Conservation (phyloP, 805 yeast genomes). For the Blastobotrys parvus region DNA sequence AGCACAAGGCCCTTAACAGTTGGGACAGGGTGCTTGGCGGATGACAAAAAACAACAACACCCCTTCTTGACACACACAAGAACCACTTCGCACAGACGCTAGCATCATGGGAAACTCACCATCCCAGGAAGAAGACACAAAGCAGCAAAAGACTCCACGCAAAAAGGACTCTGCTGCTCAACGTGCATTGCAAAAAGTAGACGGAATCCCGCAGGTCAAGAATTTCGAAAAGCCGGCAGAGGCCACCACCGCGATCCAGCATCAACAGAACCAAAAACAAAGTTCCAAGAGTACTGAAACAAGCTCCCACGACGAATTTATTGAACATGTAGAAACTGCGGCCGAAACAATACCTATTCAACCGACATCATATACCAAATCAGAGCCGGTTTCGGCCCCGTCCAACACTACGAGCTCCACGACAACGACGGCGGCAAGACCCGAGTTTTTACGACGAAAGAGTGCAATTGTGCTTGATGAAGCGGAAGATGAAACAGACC, state of each 20-base stretch:
- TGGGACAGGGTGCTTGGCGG: no score
- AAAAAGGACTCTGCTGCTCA: background rate
- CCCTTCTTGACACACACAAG: no score
- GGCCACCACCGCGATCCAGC: slow-evolving; percentile 1
- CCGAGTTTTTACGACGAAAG: slow-evolving; percentile 39
- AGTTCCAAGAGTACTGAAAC: background rate
- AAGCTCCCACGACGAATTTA: slow-evolving; percentile 8
- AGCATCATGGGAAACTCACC: slow-evolving; percentile 17
- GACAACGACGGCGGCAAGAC: slow-evolving; percentile 8
- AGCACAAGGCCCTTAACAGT: no score
- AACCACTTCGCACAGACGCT: no score
- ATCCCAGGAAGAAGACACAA: slow-evolving; percentile 16
- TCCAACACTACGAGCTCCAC: slow-evolving; percentile 1
- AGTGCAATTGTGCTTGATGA: slow-evolving; percentile 62
- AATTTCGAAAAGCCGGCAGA: slow-evolving; percentile 8
- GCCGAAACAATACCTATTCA: background rate
- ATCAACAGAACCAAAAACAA: background rate
- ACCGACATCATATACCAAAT: background rate
- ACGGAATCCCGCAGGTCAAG: no score
- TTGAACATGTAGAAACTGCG: slow-evolving; percentile 2
- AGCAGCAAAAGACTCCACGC: background rate
- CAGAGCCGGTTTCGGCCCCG: background rate
- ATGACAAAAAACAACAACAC: no score
- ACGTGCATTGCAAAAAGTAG: background rate
- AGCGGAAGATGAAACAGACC: slow-evolving; percentile 29